Conservation (phyloP, 257 asterid genomes). For the Dorcoceras hygrometricum region DNA sequence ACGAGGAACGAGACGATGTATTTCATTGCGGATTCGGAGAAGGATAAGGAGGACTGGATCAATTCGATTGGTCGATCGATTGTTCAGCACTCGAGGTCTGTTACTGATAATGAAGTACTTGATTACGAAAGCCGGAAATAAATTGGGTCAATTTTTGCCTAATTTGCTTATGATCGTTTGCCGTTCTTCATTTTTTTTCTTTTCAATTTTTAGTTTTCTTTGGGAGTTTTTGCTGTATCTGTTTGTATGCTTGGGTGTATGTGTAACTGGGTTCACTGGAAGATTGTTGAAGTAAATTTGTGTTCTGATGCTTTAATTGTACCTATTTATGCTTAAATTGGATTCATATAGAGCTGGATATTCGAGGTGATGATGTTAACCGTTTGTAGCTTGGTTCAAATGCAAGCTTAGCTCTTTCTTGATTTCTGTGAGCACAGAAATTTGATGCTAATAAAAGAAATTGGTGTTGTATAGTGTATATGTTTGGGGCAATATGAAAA, state of each 20-base stretch:
- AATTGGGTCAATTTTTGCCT: background rate
- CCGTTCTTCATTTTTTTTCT: background rate
- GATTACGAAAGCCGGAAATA: constrained; percentile 62
- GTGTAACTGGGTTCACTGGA: background rate
- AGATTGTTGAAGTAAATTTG: background rate
- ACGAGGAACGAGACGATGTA: constrained; percentile 80
- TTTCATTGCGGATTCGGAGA: constrained; percentile 85
- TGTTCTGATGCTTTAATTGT: background rate
- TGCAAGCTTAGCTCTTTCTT: background rate
- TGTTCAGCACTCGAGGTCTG: constrained; percentile 89
- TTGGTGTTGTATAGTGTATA: background rate
- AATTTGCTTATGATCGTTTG: background rate
- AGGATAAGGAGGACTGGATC: constrained; percentile 95
- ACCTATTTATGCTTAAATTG: background rate
- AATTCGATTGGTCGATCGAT: constrained; percentile 86
- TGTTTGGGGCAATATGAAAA: background rate
- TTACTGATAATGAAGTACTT: constrained; percentile 70
- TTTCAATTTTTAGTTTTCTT: too few relatives aligned
- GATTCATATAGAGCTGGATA: background rate
- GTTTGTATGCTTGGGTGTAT: background rate
- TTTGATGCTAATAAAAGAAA: background rate
- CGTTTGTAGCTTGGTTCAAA: background rate
- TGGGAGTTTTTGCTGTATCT: too few relatives aligned
- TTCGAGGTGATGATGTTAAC: background rate
- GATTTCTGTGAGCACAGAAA: background rate